Evolutionary conservation across 1,284 basidiomycete genomes (phyloP).

Genomic region (Trichosporon coremiiforme): DNA sequence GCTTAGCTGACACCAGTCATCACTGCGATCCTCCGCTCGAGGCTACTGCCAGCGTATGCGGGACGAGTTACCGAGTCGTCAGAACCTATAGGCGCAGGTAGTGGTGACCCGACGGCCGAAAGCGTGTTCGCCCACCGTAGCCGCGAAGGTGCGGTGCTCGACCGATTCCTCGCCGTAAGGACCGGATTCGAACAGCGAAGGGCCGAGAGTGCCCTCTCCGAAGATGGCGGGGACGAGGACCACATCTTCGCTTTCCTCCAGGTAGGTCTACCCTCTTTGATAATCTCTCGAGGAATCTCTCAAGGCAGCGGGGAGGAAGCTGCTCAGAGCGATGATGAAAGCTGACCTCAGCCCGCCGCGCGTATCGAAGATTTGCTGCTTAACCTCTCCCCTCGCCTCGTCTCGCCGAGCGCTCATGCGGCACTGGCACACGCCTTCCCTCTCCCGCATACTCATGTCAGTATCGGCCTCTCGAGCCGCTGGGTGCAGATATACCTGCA

Average conservation of each 20-base stretch:
- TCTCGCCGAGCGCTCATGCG: constrained; percentile 19
- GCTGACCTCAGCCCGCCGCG: constrained; percentile 39
- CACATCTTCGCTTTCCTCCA: constrained; percentile 36
- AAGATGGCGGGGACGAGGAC: constrained; percentile 40
- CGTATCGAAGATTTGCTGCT: constrained; percentile 49
- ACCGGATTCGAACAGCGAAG: constrained; percentile 45
- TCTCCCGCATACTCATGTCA: constrained; percentile 39
- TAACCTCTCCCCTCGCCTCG: constrained; percentile 34
- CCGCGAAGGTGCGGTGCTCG: constrained; percentile 49
- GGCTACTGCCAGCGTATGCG: constrained; percentile 35
- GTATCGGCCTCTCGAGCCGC: constrained; percentile 39
- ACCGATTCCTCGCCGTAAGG: constrained; percentile 49
- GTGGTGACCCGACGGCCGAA: not conserved
- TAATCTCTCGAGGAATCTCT: no score
- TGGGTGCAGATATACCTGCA: constrained; percentile 44
- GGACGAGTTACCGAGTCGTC: constrained; percentile 36
- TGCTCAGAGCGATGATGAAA: not conserved
- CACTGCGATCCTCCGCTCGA: constrained; percentile 41
- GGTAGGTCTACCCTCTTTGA: constrained; percentile 5
- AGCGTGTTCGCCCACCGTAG: constrained; percentile 42
- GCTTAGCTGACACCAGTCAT: constrained; percentile 36
- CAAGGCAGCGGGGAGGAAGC: not conserved
- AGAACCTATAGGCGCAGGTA: constrained; percentile 38
- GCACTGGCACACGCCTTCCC: constrained; percentile 29
- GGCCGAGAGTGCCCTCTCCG: constrained; percentile 43